Conservation (phyloP, 306 rosid genomes). For the Dryas drummondii region DNA sequence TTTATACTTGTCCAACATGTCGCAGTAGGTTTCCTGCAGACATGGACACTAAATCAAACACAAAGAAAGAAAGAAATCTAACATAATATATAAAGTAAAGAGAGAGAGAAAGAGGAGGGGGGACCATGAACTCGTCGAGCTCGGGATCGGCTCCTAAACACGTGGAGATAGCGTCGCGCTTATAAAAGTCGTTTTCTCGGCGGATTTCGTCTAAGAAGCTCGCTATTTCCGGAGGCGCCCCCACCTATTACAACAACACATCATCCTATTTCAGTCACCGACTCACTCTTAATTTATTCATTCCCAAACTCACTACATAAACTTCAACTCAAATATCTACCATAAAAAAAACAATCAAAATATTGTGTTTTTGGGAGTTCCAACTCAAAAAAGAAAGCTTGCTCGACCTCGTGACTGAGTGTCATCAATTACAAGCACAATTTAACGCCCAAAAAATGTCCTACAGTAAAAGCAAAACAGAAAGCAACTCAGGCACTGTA, state of each 20-base stretch:
- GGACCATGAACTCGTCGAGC: conserved; percentile 98
- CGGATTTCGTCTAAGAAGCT: conserved; percentile 76
- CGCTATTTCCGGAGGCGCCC: conserved; percentile 93
- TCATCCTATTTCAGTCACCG: neutral
- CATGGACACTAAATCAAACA: neutral
- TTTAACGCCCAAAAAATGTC: no score
- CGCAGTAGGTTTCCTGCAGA: conserved; percentile 78
- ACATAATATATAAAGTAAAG: neutral
- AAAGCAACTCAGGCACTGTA: no score
- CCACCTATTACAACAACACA: conserved; percentile 48
- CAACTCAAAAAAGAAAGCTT: no score
- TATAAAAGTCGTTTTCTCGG: conserved; percentile 57
- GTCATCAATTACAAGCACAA: no score
- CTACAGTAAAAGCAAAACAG: no score
- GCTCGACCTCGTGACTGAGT: no score
- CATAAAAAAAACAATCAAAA: no score
- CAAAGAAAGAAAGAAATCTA: no score
- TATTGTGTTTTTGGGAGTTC: no score
- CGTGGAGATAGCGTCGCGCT: conserved; percentile 68
- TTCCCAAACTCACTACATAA: no score
- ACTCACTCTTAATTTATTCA: neutral
- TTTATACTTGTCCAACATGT: conserved; percentile 75
- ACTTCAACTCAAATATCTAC: no score
- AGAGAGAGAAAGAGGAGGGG: conserved; percentile 28
- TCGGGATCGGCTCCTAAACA: conserved; percentile 97